Base-by-base conservation (phyloP, 352 stramenopile genomes). In the Thraustochytrium sp. region DNA sequence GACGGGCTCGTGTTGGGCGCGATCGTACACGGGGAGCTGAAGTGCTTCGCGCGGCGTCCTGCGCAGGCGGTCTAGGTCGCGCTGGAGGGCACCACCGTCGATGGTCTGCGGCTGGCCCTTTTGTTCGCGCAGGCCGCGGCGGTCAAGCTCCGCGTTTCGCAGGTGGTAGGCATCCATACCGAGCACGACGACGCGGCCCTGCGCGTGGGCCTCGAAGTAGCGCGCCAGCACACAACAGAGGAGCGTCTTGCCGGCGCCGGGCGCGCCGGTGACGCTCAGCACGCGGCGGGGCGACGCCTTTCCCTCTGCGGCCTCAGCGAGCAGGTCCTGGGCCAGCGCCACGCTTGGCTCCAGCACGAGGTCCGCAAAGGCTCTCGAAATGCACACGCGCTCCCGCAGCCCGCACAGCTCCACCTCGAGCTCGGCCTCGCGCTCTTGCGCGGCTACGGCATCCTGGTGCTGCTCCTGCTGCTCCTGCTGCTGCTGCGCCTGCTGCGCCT, bases 151-250 rank as follows among this genome's bases (percentile, higher is more conserved):
- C 26, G 11, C 16, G 26, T 72, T 72, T 1, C 26, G 29, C 16
- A 72, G 59, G 40, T 72, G 59, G 59, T 72, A 72, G 36, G 59
- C 59, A 44, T 72, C 59, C 59, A 72, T 72, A 26, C 13, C 26
- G 16, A 72, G 2, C 8, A 29, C 34, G 0, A 29, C 59, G 21
- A 72, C 59, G 1, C 8, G 59, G 59, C 59, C 36, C 9, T 55
- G 13, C 34, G 21, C 3, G 2, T 44, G 13, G 21, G 34, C 29
- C 36, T 72, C 36, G 26, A 72, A 72, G 59, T 42, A 72, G 9
- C 18, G 11, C 11, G 59, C 40, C 29, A 72, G 8, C 1, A 72
- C 16, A 16, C 11, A 16, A 21, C 26, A 13, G 36, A 72, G 59
- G 8, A 49, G 11, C 34, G 59, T 72, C 26, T 72, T 72, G 18